Evolutionary conservation across 2,329 filamentous ascomycete genomes (phyloP).

Genomic region (Microsporum canis): DNA sequence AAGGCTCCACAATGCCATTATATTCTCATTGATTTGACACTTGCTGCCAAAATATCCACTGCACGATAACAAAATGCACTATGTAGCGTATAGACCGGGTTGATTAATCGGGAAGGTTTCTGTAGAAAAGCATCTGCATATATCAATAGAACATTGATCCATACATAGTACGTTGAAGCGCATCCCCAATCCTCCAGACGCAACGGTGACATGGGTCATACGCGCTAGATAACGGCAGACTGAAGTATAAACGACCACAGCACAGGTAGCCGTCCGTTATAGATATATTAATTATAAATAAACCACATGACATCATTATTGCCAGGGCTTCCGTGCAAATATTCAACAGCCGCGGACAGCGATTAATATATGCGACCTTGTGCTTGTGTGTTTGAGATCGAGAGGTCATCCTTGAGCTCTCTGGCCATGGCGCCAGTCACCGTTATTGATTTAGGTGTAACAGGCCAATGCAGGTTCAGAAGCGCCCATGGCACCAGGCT

Average conservation of each 20-base stretch:
- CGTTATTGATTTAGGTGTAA: conserved; percentile 2
- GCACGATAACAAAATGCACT: background rate
- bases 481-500: background rate
- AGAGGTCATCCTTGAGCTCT: background rate
- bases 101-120: background rate
- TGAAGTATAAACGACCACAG: background rate
- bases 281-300: background rate
- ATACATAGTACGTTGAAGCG: background rate
- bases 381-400: background rate
- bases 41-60: background rate
- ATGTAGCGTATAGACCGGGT: background rate
- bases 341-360: background rate
- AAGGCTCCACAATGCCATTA: background rate
- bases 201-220: background rate
- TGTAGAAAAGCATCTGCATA: background rate
- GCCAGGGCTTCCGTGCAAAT: background rate
- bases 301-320: background rate
- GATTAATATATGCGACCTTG: background rate
- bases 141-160: background rate
- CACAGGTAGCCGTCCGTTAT: background rate
- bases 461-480: background rate
- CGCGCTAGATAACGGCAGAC: background rate
- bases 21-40: background rate
- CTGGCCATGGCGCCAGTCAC: background rate
- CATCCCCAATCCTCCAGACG: background rate